Evolutionary conservation across 306 rosid species (phyloP).

Genomic region (Pachyrhizus erosus): DNA sequence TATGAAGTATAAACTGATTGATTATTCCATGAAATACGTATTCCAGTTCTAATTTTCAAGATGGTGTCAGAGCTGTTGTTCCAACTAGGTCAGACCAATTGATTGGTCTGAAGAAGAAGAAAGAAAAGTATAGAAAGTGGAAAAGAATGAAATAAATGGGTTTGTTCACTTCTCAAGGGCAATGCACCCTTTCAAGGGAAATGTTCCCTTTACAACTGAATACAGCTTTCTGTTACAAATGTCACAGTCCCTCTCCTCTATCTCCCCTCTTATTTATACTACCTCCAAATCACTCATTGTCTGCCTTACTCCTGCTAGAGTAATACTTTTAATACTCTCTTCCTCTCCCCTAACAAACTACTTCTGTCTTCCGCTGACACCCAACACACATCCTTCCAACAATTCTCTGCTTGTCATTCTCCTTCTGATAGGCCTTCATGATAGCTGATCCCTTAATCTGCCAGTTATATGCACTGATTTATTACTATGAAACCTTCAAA

Average conservation of each 20-base stretch:
- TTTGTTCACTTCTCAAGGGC: background rate
- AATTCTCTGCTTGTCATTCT: background rate
- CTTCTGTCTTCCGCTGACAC: background rate
- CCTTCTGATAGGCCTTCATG: background rate
- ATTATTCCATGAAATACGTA: background rate
- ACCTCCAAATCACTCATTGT: background rate
- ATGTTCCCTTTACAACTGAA: background rate
- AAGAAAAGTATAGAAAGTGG: background rate
- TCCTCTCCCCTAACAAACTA: background rate
- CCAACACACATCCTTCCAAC: background rate
- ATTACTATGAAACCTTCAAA: background rate
- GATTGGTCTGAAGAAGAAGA: background rate
- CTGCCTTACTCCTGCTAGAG: background rate
- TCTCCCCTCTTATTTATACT: background rate
- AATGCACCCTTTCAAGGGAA: background rate
- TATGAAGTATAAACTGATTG: conserved; percentile 1
- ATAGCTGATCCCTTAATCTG: background rate
- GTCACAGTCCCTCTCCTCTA: background rate
- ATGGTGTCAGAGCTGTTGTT: background rate
- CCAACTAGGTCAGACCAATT: background rate
- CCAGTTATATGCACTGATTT: background rate
- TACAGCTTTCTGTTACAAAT: background rate
- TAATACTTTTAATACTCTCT: background rate
- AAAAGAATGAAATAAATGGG: background rate
- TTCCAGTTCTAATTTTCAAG: background rate